Conservation (phyloP, 2,329 filamentous ascomycete genomes). For the Sporothrix sp. region DNA sequence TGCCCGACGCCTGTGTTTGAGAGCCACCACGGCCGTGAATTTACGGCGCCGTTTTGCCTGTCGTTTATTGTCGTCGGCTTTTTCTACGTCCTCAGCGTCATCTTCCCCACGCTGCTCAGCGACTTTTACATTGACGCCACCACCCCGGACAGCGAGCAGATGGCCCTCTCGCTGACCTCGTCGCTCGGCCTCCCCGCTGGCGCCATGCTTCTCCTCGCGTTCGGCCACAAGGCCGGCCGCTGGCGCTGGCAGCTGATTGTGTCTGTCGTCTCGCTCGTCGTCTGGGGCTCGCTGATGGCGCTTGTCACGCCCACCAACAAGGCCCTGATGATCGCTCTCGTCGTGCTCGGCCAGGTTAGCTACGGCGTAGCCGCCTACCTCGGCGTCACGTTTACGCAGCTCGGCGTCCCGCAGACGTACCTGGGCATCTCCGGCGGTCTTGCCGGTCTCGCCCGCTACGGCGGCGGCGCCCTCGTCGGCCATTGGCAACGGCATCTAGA, state of each 20-base stretch:
- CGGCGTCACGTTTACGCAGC: constrained; percentile 23
- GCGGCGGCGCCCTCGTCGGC: constrained; percentile 3
- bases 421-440: constrained; percentile 9
- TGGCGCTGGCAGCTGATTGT: constrained; percentile 38
- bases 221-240: constrained; percentile 32
- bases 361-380: constrained; percentile 15
- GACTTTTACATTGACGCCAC: constrained; percentile 23
- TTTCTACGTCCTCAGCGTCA: background rate
- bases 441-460: constrained; percentile 5
- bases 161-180: constrained; percentile 32
- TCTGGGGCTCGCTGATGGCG: constrained; percentile 35
- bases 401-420: constrained; percentile 24
- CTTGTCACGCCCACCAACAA: constrained; percentile 33
- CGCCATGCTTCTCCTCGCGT: constrained; percentile 30
- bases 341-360: constrained; percentile 27
- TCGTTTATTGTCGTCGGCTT: constrained; percentile 5
- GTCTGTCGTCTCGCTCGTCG: constrained; percentile 33
- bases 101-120: background rate
- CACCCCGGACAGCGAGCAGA: constrained; percentile 17
- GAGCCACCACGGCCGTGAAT: constrained; percentile 28
- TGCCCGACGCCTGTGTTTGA: constrained; percentile 36
- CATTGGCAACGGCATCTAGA: constrained; percentile 7
- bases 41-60: constrained; percentile 11
- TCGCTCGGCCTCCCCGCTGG: constrained; percentile 35
- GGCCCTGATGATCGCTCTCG: constrained; percentile 36